phyloP scores from a whole-genome alignment of 208 protist species.

The Acanthamoeba triangularis region DNA sequence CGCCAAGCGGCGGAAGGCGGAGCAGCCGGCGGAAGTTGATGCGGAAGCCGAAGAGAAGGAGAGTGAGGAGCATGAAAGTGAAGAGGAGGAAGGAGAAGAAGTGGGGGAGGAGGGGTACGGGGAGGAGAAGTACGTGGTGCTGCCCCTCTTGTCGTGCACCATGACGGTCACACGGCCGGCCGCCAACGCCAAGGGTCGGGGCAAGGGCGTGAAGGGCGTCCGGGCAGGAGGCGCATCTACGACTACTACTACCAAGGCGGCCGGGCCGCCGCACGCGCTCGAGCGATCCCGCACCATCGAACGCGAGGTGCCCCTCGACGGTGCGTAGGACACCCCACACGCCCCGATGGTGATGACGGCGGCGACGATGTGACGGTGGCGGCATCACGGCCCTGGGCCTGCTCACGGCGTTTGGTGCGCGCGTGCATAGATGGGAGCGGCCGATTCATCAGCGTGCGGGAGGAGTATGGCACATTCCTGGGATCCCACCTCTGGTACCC shows the following conservation, averaged over 20 bases:
- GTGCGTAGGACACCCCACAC: neutral
- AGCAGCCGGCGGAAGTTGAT: too few relatives aligned
- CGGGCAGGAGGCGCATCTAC: neutral
- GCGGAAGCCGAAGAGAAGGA: too few relatives aligned
- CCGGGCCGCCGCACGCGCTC: neutral
- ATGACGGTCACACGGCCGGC: neutral
- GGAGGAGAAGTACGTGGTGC: neutral
- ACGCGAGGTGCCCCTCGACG: neutral
- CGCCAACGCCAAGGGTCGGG: neutral
- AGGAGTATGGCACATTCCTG: slow-evolving; percentile 3
- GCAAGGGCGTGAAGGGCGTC: neutral
- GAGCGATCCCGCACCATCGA: neutral
- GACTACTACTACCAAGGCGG: neutral
- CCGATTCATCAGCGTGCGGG: neutral
- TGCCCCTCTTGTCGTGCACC: neutral
- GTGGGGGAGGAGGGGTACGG: neutral
- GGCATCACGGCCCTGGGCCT: too few relatives aligned
- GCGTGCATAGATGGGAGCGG: neutral
- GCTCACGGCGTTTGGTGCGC: neutral
- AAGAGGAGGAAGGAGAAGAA: neutral
- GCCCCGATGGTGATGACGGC: neutral
- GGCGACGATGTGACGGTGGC: neutral
- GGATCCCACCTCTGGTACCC: slow-evolving; percentile 18
- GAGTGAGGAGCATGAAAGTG: neutral
- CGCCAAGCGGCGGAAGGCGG: too few relatives aligned